Conservation (phyloP, 257 asterid genomes). For the Sherardia arvensis region DNA sequence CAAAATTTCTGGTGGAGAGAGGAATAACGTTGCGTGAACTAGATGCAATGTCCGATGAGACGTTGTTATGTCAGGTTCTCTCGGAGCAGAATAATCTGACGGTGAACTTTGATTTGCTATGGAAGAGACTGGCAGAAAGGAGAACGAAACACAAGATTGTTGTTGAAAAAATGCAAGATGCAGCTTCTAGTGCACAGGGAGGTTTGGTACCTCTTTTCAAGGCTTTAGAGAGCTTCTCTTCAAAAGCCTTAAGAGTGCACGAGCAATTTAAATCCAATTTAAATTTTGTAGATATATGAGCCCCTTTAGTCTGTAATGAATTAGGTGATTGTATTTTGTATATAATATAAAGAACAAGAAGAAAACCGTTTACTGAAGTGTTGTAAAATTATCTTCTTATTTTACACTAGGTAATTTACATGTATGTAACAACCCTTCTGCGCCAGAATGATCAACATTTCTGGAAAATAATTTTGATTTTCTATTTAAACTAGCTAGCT, state of each 20-base stretch:
- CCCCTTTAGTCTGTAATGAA: no score
- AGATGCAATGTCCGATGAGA: conserved; percentile 28
- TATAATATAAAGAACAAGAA: no score
- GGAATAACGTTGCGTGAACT: conserved; percentile 25
- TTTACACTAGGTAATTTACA: no score
- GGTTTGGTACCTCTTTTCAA: conserved; percentile 82
- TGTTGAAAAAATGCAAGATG: conserved; percentile 64
- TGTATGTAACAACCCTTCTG: no score
- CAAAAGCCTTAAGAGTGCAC: conserved; percentile 68
- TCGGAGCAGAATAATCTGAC: conserved; percentile 56
- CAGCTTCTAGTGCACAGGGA: conserved; percentile 81
- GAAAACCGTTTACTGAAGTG: no score
- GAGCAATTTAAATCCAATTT: conserved; percentile 68
- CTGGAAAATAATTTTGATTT: no score
- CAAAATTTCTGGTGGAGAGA: conserved; percentile 24
- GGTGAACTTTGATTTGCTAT: conserved; percentile 71
- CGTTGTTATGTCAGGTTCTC: conserved; percentile 37
- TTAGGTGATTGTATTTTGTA: no score
- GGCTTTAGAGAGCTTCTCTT: conserved; percentile 76
- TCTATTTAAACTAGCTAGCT: no score
- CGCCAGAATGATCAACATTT: no score
- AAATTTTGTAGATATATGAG: no score
- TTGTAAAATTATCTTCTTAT: no score
- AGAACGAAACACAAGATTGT: conserved; percentile 74
- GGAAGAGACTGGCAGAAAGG: conserved; percentile 56